A percentile compares a stretch with the other conserved stretches of the same genome.
These are phyloP conservation scores for Phytophthora idaei DNA, from an alignment of 352 stramenopile genomes.

Conservation along the genomic window DNA sequence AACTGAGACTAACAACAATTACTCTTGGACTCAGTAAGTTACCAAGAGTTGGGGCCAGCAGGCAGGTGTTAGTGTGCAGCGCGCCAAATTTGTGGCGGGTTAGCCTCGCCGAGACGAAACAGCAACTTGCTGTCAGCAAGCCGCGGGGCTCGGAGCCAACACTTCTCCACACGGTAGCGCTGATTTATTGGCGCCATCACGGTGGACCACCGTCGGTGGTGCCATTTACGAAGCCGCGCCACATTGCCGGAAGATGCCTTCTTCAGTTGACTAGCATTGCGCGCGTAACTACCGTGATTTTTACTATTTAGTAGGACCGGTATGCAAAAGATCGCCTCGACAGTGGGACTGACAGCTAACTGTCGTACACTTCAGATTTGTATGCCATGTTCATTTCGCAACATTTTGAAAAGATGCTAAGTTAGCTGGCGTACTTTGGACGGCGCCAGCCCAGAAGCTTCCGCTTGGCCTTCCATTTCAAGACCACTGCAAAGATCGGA, in stretches of 20 bases:
- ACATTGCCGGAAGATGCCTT: slow-evolving; percentile 13
- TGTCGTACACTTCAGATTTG: slow-evolving; percentile 1
- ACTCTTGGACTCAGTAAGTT: not conserved
- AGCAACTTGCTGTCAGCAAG: not conserved
- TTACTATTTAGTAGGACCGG: too few species aligned
- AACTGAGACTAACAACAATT: slow-evolving; percentile 7
- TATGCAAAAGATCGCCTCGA: slow-evolving; percentile 21
- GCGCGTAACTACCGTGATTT: not conserved
- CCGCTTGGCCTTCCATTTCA: slow-evolving; percentile 2
- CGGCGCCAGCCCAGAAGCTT: slow-evolving; percentile 35
- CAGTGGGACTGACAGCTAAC: slow-evolving; percentile 20
- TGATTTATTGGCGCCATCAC: slow-evolving; percentile 30
- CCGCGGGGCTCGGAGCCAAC: too few species aligned
- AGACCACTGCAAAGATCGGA: slow-evolving; percentile 10
- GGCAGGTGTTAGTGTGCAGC: slow-evolving; percentile 30
- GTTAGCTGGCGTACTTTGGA: slow-evolving; percentile 34
- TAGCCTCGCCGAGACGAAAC: slow-evolving; percentile 6
- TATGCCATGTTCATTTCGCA: slow-evolving; percentile 34
- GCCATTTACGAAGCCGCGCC: not conserved
- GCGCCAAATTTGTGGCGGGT: slow-evolving; percentile 29
- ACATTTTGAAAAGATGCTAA: slow-evolving; percentile 39
- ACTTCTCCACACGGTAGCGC: not conserved
- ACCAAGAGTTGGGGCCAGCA: slow-evolving; percentile 18
- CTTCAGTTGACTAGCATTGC: slow-evolving; percentile 21
- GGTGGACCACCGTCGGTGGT: not conserved